phyloP scores from a whole-genome alignment of 2,329 filamentous ascomycete genomes.

The Diplocarpon mali region DNA sequence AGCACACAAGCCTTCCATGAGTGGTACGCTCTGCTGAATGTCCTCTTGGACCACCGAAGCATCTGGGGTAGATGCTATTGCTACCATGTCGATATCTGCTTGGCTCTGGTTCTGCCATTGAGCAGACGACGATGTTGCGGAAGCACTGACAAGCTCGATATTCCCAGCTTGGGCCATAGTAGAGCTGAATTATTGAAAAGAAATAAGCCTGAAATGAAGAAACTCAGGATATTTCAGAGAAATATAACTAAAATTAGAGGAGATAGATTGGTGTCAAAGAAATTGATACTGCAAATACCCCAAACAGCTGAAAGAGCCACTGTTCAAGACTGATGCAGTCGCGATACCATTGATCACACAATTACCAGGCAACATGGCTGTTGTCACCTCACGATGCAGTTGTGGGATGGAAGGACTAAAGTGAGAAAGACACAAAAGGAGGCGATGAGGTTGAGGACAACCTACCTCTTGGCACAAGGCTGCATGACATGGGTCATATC shows the following conservation, averaged over 20 bases:
- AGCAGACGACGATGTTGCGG: not conserved
- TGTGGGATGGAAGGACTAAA: no score
- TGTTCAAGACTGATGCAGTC: not conserved
- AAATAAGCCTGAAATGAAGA: slow-evolving; percentile 4
- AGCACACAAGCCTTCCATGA: not conserved
- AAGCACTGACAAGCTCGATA: not conserved
- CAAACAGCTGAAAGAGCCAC: not conserved
- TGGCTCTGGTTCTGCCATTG: not conserved
- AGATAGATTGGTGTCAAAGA: not conserved
- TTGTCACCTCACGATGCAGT: no score
- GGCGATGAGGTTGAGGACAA: no score
- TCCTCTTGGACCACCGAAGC: not conserved
- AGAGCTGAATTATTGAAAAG: not conserved
- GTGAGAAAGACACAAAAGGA: no score
- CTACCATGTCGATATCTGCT: not conserved
- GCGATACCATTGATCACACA: not conserved
- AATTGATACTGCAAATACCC: not conserved
- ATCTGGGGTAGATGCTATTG: not conserved
- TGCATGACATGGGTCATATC: no score
- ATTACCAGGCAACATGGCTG: not conserved
- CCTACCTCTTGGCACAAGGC: no score
- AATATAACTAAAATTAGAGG: slow-evolving; percentile 7
- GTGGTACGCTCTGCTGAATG: not conserved
- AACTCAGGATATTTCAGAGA: not conserved
- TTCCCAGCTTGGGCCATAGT: slow-evolving; percentile 10